phyloP scores from a whole-genome alignment of 139 green algal species.

The Ettlia oleoabundans region DNA sequence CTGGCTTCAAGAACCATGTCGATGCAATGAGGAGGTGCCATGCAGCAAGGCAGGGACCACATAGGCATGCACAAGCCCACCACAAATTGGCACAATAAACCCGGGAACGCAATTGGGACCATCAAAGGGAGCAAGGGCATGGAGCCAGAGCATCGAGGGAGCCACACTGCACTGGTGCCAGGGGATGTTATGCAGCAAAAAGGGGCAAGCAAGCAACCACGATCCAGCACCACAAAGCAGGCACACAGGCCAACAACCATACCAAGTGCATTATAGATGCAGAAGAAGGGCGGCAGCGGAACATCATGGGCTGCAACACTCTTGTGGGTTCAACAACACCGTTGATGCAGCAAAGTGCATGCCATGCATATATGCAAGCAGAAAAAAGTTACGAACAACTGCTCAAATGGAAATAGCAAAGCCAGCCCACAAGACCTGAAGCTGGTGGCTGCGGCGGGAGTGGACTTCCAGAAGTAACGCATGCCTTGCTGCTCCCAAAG shows the following conservation, averaged over 20 bases:
- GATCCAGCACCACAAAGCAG: neutral
- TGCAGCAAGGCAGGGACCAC: too few relatives aligned
- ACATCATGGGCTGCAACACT: too few relatives aligned
- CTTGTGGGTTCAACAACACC: too few relatives aligned
- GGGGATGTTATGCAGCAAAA: neutral
- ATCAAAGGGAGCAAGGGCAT: neutral
- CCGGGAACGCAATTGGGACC: neutral
- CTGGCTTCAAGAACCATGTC: too few relatives aligned
- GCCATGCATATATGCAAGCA: too few relatives aligned
- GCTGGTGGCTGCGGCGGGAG: neutral
- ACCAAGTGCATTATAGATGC: neutral
- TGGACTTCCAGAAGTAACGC: neutral
- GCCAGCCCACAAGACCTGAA: too few relatives aligned
- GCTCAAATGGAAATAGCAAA: too few relatives aligned
- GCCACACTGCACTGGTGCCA: neutral
- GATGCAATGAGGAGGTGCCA: too few relatives aligned
- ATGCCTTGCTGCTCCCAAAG: neutral
- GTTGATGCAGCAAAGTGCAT: too few relatives aligned
- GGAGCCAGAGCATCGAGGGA: neutral
- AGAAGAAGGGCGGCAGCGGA: neutral
- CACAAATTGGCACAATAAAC: too few relatives aligned
- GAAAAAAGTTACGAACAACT: too few relatives aligned
- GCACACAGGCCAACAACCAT: neutral
- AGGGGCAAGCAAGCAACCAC: neutral
- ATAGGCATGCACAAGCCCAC: too few relatives aligned